These are phyloP conservation scores for Evernia prunastri DNA, from an alignment of 495 filamentous ascomycete genomes.

Conservation along the genomic window DNA sequence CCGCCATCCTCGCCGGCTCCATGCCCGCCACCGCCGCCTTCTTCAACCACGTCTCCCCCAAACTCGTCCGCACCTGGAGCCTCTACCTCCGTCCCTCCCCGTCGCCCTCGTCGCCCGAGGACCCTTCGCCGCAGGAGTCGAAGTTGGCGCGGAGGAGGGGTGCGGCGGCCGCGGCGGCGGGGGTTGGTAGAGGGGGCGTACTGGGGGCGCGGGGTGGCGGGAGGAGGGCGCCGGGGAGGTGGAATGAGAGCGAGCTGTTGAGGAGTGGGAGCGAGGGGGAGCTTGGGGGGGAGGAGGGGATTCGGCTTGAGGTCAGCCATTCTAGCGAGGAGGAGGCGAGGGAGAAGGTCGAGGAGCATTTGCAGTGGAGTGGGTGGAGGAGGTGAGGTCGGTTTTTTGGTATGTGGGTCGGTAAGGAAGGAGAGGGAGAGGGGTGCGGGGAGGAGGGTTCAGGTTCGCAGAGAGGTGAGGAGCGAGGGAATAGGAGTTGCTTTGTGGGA, in stretches of 20 bases:
- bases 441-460: not conserved
- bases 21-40: constrained; percentile 11
- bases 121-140: too few species aligned
- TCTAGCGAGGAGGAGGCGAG: not conserved
- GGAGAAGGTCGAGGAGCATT: constrained; percentile 4
- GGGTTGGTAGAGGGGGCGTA: too few species aligned
- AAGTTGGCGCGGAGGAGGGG: too few species aligned
- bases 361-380: constrained; percentile 3
- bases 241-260: not conserved
- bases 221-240: not conserved
- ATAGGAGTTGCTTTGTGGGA: too few species aligned
- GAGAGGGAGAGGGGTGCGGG: not conserved
- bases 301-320: not conserved
- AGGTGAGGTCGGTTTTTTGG: not conserved
- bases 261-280: not conserved
- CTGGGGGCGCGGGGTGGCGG: not conserved
- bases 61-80: not conserved
- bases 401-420: not conserved
- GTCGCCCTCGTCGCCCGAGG: not conserved
- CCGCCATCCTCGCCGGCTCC: constrained; percentile 7
- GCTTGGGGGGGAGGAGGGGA: not conserved
- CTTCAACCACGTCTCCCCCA: constrained; percentile 2
- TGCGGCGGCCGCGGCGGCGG: not conserved
- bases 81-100: not conserved
- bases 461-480: not conserved